Conservation (phyloP, 2,329 filamentous ascomycete genomes). For the Diplocarpon rosae region DNA sequence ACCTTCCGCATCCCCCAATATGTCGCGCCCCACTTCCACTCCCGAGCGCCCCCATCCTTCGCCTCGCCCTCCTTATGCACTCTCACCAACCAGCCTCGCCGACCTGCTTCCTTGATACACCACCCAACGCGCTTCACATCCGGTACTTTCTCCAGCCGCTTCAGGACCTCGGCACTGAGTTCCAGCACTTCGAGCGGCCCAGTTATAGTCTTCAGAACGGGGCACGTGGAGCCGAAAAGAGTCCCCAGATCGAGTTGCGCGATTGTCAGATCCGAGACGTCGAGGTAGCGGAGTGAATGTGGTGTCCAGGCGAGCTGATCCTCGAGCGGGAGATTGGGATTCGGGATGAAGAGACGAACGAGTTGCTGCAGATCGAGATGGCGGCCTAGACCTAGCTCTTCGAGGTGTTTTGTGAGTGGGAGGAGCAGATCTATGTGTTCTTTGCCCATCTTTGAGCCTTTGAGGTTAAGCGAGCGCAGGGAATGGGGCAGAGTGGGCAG, state of each 20-base stretch:
- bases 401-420: constrained; percentile 58
- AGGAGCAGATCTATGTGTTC: constrained; percentile 53
- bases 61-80: constrained; percentile 22
- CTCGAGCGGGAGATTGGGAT: constrained; percentile 15
- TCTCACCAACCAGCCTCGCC: constrained; percentile 54
- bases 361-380: constrained; percentile 55
- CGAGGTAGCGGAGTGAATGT: constrained; percentile 61
- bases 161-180: constrained; percentile 56
- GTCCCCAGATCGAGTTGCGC: constrained; percentile 47
- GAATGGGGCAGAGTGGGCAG: constrained; percentile 55
- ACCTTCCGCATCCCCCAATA: constrained; percentile 75
- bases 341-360: constrained; percentile 18
- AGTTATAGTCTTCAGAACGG: constrained; percentile 47
- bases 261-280: constrained; percentile 60
- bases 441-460: constrained; percentile 58
- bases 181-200: constrained; percentile 68
- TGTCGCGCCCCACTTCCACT: constrained; percentile 77
- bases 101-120: constrained; percentile 57
- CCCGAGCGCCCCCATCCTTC: constrained; percentile 45
- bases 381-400: constrained; percentile 65
- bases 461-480: constrained; percentile 63
- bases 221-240: constrained; percentile 38
- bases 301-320: constrained; percentile 37
- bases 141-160: constrained; percentile 42
- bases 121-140: constrained; percentile 41